These are phyloP conservation scores for Echium plantagineum DNA, from an alignment of 257 asterid species.

Conservation along the genomic window DNA sequence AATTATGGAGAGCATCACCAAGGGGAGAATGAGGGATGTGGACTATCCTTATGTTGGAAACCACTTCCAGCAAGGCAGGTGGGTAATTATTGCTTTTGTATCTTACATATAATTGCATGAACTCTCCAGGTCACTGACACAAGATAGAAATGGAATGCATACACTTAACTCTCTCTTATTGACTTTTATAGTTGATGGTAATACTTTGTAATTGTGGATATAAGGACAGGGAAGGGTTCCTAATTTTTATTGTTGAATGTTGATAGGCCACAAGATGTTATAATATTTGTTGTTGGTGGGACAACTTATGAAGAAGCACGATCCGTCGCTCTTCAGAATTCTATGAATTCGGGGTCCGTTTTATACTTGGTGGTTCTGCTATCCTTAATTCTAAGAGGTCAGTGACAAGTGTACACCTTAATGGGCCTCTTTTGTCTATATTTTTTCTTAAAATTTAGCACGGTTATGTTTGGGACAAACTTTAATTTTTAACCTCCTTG, in stretches of 20 bases:
- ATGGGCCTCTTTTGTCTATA: neutral
- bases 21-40: conserved; percentile 88
- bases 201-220: neutral
- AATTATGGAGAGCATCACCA: conserved; percentile 86
- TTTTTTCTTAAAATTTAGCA: neutral
- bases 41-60: conserved; percentile 95
- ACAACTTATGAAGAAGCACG: conserved; percentile 98
- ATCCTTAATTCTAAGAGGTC: conserved; percentile 84
- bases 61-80: conserved; percentile 93
- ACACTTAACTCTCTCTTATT: neutral
- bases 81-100: conserved; percentile 10
- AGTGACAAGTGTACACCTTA: neutral
- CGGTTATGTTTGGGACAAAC: neutral
- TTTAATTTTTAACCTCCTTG: neutral
- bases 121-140: neutral
- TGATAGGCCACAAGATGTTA: conserved; percentile 86
- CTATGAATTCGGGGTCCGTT: conserved; percentile 83
- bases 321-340: conserved; percentile 60
- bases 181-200: neutral
- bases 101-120: neutral
- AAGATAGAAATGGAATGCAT: neutral
- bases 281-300: conserved; percentile 85
- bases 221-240: neutral
- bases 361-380: conserved; percentile 89
- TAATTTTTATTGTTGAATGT: neutral